These are phyloP conservation scores for Penicillium sp. DNA, from an alignment of 2,329 filamentous ascomycete species.

Conservation along the genomic window DNA sequence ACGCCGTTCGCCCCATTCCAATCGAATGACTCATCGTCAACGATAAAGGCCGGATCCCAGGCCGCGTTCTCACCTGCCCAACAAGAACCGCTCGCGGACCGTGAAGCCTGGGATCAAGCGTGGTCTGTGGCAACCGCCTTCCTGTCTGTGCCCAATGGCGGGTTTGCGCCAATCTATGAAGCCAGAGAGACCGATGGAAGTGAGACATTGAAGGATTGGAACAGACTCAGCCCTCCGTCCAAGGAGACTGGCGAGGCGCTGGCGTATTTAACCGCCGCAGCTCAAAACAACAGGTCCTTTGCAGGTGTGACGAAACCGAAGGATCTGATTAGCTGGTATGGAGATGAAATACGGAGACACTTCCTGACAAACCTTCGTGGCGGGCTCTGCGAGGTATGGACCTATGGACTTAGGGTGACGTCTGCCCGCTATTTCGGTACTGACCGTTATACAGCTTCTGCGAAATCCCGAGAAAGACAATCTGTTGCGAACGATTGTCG, in stretches of 20 bases:
- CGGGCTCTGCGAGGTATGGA: conserved; percentile 31
- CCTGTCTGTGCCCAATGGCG: conserved; percentile 35
- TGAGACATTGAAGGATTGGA: conserved; percentile 30
- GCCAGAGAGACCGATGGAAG: conserved; percentile 24
- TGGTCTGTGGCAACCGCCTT: conserved; percentile 41
- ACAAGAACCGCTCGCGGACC: conserved; percentile 23
- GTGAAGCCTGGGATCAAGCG: conserved; percentile 36
- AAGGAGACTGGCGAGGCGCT: conserved; percentile 33
- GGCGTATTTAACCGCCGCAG: conserved; percentile 25
- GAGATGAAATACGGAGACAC: conserved; percentile 41
- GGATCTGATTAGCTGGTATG: conserved; percentile 41
- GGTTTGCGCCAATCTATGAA: conserved; percentile 28
- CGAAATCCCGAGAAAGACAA: conserved; percentile 20
- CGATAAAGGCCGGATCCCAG: conserved; percentile 14
- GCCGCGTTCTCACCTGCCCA: conserved; percentile 5
- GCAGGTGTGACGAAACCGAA: conserved; percentile 17
- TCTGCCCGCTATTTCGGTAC: background rate
- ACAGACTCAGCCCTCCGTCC: conserved; percentile 25
- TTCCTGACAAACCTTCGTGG: conserved; percentile 38
- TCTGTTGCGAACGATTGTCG: conserved; percentile 30
- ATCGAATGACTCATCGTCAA: conserved; percentile 14
- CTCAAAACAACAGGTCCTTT: background rate
- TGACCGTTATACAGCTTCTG: conserved; percentile 24
- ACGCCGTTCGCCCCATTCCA: conserved; percentile 15
- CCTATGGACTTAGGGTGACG: background rate